Evolutionary conservation across 257 asterid genomes (phyloP).

Genomic region (Scutellaria barbata): DNA sequence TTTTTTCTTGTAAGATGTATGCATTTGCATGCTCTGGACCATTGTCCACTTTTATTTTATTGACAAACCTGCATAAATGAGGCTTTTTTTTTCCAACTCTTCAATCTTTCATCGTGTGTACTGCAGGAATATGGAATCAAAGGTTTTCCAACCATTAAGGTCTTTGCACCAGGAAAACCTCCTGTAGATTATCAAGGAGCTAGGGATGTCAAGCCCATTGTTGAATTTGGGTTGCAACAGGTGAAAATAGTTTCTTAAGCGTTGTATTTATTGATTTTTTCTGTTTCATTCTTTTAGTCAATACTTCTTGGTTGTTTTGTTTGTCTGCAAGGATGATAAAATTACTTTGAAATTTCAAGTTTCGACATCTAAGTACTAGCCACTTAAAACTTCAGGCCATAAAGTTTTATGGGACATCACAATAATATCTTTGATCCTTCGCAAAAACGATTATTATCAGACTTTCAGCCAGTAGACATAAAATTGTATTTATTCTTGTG

Average conservation of each 20-base stretch:
- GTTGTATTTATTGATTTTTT: constrained; percentile 6
- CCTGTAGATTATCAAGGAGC: constrained; percentile 94
- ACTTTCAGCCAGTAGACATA: constrained; percentile 24
- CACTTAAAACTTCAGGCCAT: neutral
- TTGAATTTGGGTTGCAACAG: constrained; percentile 71
- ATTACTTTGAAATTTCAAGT: constrained; percentile 6
- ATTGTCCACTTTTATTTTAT: neutral
- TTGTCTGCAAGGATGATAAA: constrained; percentile 10
- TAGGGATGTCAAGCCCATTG: constrained; percentile 85
- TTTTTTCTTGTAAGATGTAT: neutral
- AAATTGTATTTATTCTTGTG: constrained; percentile 19
- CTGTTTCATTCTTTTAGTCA: constrained; percentile 6
- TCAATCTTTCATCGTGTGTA: constrained; percentile 19
- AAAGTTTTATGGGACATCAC: constrained; percentile 6
- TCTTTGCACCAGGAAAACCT: constrained; percentile 87
- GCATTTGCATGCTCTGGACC: neutral
- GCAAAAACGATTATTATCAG: neutral
- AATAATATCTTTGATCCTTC: constrained; percentile 10
- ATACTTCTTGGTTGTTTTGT: neutral
- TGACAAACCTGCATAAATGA: neutral
- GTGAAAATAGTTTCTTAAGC: constrained; percentile 39
- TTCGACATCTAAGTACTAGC: constrained; percentile 4
- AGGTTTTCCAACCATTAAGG: constrained; percentile 97
- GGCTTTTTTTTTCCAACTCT: neutral
- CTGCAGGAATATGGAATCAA: constrained; percentile 82